Evolutionary conservation across 805 yeast genomes (phyloP).

Genomic region (Hanseniaspora pseudoguilliermondii): DNA sequence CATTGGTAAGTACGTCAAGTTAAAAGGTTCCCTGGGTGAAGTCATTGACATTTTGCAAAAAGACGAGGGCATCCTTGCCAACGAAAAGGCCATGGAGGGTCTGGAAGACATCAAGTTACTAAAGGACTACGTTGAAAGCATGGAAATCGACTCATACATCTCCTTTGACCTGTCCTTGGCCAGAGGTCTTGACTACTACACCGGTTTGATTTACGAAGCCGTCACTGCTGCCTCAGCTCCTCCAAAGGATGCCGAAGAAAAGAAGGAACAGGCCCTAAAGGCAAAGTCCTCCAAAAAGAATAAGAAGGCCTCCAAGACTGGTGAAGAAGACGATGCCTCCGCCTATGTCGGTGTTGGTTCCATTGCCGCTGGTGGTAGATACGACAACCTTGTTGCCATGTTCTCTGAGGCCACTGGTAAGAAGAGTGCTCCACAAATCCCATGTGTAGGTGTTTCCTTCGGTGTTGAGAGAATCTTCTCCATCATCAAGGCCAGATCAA

Average conservation of each 20-base stretch:
- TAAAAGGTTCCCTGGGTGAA: constrained; percentile 62
- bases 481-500: constrained; percentile 63
- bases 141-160: constrained; percentile 51
- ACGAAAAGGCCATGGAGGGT: constrained; percentile 69
- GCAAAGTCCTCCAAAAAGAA: constrained; percentile 18
- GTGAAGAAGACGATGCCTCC: constrained; percentile 78
- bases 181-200: constrained; percentile 93
- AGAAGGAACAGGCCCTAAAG: constrained; percentile 36
- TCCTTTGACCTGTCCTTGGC: constrained; percentile 91
- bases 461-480: constrained; percentile 95
- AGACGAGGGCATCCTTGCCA: constrained; percentile 47
- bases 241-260: constrained; percentile 62
- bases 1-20: constrained; percentile 83
- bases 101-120: constrained; percentile 64
- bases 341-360: constrained; percentile 97
- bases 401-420: constrained; percentile 73
- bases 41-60: constrained; percentile 41
- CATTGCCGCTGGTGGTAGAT: constrained; percentile 97
- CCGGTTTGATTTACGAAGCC: constrained; percentile 93
- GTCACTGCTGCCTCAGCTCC: constrained; percentile 96
- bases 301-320: constrained; percentile 3
- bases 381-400: constrained; percentile 94
- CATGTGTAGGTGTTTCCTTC: constrained; percentile 94
- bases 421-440: constrained; percentile 57
- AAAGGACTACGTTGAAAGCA: constrained; percentile 71